Evolutionary conservation across 331 rosid species (phyloP), one percentile per base, ranked within the genome.

Genomic region (Acacia pycnantha): DNA sequence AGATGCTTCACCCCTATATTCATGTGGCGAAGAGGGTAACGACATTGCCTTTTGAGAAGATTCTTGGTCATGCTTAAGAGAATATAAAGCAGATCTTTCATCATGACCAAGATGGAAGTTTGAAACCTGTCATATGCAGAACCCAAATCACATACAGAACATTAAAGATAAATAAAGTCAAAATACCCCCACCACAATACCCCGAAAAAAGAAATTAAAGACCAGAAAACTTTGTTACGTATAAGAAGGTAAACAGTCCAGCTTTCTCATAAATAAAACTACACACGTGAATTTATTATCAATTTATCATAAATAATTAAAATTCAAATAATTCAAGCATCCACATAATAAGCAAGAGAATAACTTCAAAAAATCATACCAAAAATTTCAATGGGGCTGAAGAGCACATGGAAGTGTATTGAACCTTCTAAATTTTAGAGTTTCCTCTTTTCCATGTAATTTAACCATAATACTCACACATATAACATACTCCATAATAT

Each of bases 11-110:
- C 85, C 85, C 84, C 91, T 86, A 82, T 96, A 96, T 61, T 87
- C 94, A 80, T 96, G 97, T 10, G 98, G 99, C 56, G 98, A 96
- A 62, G 99, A 86, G 31, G 99, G 99, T 80, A 96, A 87, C 6
- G 99, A 96, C 46, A 92, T 87, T 80, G 98, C 99, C 84, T 92
- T 96, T 79, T 94, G 97, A 21, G 99, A 88, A 79, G 86, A 79
- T 48, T 81, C 82, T 81, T 87, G 86, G 44, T 88, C 95, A 83
- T 44, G 88, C 37, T 37, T 81, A 78, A 35, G 68, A 81, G 88
- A 83, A 85, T 65, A 83, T 64, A 84, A 40, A 81, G 86, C 70
- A 29, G 82, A 67, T 77, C 81, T 81, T 80, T 83, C 82, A 87
- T 67, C 75, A 79, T 70, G 92, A 81, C 82, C 87, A 77, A 77